A percentile compares a stretch with the other conserved stretches of the same genome.
These are phyloP conservation scores for Cymbidium sinense DNA, from an alignment of 106 monocot species.

Conservation along the genomic window DNA sequence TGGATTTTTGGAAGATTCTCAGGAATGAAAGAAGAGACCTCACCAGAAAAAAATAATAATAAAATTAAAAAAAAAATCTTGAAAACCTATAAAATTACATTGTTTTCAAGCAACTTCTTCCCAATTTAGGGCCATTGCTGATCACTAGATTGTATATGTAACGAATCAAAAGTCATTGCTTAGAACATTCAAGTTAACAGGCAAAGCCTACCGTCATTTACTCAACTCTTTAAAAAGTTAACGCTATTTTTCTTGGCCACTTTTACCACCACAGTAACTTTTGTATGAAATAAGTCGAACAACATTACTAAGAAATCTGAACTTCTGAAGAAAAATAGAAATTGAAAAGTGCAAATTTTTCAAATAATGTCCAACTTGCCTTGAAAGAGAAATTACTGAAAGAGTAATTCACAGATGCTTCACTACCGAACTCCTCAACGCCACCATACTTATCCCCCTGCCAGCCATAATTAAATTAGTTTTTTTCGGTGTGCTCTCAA, in stretches of 20 bases:
- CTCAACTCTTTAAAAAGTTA: neutral
- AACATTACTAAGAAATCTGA: neutral
- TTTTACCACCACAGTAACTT: neutral
- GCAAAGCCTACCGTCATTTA: neutral
- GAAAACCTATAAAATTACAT: neutral
- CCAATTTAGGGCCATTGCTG: neutral
- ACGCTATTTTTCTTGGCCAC: neutral
- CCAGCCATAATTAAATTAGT: constrained; percentile 12
- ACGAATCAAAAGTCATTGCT: no score
- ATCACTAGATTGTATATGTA: no score
- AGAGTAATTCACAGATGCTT: constrained; percentile 65
- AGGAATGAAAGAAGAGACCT: no score
- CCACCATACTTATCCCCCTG: constrained; percentile 69
- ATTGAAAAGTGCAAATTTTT: neutral
- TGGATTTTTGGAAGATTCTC: no score
- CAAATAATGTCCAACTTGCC: constrained; percentile 30
- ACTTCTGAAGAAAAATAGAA: neutral
- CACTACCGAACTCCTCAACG: constrained; percentile 63
- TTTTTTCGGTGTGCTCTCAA: constrained; percentile 1
- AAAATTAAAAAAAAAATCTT: neutral
- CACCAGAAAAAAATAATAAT: neutral
- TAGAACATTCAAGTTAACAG: no score
- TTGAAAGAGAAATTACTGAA: constrained; percentile 99
- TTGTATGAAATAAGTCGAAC: neutral
- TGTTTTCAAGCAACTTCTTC: neutral